Percentiles rank a stretch among this genome's conserved stretches.
These are phyloP conservation scores for Xylariaceae sp. DNA, from an alignment of 2,329 filamentous ascomycete species.

Conservation along the genomic window DNA sequence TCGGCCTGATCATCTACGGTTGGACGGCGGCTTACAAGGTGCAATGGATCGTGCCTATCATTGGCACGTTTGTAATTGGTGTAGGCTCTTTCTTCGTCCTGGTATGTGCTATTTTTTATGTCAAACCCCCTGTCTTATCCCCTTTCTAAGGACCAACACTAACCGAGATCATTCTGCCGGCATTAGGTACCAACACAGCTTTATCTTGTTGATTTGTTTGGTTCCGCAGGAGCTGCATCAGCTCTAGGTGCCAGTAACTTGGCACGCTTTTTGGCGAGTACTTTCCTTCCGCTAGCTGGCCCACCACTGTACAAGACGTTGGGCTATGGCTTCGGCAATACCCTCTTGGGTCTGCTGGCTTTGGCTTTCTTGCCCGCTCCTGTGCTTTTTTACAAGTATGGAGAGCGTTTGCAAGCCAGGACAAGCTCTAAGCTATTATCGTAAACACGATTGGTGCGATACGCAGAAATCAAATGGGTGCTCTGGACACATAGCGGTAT, in stretches of 20 bases:
- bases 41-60: neutral
- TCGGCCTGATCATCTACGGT: neutral
- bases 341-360: neutral
- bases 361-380: neutral
- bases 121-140: neutral
- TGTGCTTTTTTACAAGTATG: neutral
- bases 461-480: too few relatives aligned
- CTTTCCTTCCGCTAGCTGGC: neutral
- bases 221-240: neutral
- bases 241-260: neutral
- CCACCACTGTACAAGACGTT: too few relatives aligned
- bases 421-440: neutral
- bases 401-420: neutral
- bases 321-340: neutral
- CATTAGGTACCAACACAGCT: neutral
- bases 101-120: neutral
- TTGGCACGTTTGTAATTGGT: neutral
- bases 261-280: neutral
- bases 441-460: too few relatives aligned
- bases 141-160: too few relatives aligned
- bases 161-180: too few relatives aligned
- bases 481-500: too few relatives aligned
- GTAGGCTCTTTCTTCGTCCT: neutral
- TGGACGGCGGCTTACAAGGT: neutral
- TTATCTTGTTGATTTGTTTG: neutral